A percentile compares a stretch with the other conserved stretches of the same genome.
phyloP scores from a whole-genome alignment of 768 basidiomycete genomes.

The Leccinellum albellum region DNA sequence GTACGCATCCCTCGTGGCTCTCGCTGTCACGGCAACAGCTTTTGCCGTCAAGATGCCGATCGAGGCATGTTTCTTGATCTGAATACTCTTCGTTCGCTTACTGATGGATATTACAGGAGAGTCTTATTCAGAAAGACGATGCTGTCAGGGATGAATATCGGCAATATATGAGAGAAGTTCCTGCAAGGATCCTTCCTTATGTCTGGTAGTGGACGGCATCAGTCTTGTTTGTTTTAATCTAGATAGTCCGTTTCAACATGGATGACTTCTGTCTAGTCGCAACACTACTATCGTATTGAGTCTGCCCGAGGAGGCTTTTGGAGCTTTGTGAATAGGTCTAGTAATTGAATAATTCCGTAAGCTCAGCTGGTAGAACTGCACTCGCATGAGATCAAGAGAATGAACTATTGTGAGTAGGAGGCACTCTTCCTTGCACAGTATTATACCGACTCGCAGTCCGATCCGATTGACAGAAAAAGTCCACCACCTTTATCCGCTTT shows the following conservation, averaged over 20 bases:
- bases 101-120: constrained; percentile 18
- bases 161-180: constrained; percentile 27
- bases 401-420: background rate
- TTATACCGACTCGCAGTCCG: background rate
- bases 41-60: constrained; percentile 32
- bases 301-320: background rate
- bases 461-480: background rate
- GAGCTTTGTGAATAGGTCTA: background rate
- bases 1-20: constrained; percentile 22
- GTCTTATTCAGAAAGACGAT: constrained; percentile 23
- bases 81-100: background rate
- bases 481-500: background rate
- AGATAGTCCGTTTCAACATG: background rate
- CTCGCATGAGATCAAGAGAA: background rate
- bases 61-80: constrained; percentile 19
- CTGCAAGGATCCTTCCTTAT: constrained; percentile 25
- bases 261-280: background rate
- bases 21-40: constrained; percentile 14
- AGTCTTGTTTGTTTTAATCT: background rate
- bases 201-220: constrained; percentile 26
- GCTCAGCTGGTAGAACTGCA: background rate
- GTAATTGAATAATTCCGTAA: too few species aligned
- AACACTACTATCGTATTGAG: background rate
- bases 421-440: background rate
- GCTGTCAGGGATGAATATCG: constrained; percentile 22